Conservation (phyloP, 2,329 filamentous ascomycete species). For the Fusarium brevicatenulatum region DNA sequence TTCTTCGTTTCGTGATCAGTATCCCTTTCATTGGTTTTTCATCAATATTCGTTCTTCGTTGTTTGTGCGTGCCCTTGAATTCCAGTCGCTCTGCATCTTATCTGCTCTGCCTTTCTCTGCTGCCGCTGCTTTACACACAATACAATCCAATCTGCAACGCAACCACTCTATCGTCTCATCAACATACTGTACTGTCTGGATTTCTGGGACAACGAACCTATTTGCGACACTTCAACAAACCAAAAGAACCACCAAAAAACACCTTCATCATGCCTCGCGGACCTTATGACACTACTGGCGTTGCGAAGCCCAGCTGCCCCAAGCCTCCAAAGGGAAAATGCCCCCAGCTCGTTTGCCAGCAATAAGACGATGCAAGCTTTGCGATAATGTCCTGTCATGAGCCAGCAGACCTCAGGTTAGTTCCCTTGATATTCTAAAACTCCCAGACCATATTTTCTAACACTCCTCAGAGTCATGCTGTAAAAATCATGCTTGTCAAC, state of each 20-base stretch:
- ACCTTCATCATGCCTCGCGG: slow-evolving; percentile 48
- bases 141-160: slow-evolving; percentile 25
- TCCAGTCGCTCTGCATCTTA: slow-evolving; percentile 30
- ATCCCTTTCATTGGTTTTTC: slow-evolving; percentile 27
- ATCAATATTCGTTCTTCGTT: slow-evolving; percentile 36
- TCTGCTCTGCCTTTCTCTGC: slow-evolving; percentile 21
- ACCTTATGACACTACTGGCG: slow-evolving; percentile 53
- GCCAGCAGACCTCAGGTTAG: slow-evolving; percentile 30
- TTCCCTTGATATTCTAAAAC: background rate
- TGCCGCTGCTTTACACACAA: slow-evolving; percentile 25
- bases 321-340: slow-evolving; percentile 49
- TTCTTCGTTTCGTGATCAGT: slow-evolving; percentile 31
- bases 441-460: slow-evolving; percentile 14
- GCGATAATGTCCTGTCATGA: slow-evolving; percentile 26
- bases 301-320: slow-evolving; percentile 50
- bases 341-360: slow-evolving; percentile 17
- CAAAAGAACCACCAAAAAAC: slow-evolving; percentile 20
- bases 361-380: slow-evolving; percentile 22
- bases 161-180: slow-evolving; percentile 27
- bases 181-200: slow-evolving; percentile 12
- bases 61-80: slow-evolving; percentile 35
- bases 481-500: slow-evolving; percentile 15
- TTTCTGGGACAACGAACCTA: slow-evolving; percentile 23
- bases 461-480: slow-evolving; percentile 29
- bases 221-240: slow-evolving; percentile 5